A percentile compares a stretch with the other conserved stretches of the same genome.
phyloP scores from a whole-genome alignment of 768 basidiomycete genomes.

The Pholiota molesta region DNA sequence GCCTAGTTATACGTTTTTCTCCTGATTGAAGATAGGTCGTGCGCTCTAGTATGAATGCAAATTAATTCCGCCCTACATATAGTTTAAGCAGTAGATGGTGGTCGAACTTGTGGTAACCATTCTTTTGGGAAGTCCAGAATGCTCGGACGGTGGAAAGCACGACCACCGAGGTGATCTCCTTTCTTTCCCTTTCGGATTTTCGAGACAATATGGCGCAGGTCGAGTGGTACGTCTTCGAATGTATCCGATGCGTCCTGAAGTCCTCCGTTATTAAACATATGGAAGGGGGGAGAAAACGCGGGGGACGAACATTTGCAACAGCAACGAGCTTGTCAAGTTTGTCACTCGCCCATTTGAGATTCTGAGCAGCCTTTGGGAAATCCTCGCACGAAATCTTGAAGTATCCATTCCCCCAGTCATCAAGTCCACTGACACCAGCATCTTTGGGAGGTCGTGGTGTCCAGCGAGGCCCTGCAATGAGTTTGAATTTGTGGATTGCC shows the following conservation, averaged over 20 bases:
- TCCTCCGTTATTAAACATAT: constrained; percentile 8
- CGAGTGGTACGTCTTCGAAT: constrained; percentile 75
- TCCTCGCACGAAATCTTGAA: constrained; percentile 92
- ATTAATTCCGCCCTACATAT: constrained; percentile 13
- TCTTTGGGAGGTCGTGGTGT: constrained; percentile 71
- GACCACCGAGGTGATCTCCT: constrained; percentile 66
- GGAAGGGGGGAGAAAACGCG: constrained; percentile 3
- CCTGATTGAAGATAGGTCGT: not conserved
- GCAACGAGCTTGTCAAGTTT: constrained; percentile 73
- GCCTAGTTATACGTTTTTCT: not conserved
- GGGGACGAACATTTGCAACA: constrained; percentile 80
- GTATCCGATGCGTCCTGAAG: constrained; percentile 43
- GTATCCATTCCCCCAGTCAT: constrained; percentile 69
- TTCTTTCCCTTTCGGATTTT: constrained; percentile 72
- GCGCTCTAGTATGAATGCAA: constrained; percentile 5
- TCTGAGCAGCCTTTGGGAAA: constrained; percentile 81
- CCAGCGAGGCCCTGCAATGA: constrained; percentile 91
- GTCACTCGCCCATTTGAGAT: constrained; percentile 94
- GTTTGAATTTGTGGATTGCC: constrained; percentile 82
- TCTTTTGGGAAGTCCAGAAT: constrained; percentile 82
- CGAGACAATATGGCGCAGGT: constrained; percentile 77
- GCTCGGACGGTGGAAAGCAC: constrained; percentile 58
- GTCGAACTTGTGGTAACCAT: constrained; percentile 63
- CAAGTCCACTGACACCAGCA: constrained; percentile 57
- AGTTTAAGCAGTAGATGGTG: constrained; percentile 7